Evolutionary conservation across 495 filamentous ascomycete genomes (phyloP).

Genomic region (Sordaria brevicollis): DNA sequence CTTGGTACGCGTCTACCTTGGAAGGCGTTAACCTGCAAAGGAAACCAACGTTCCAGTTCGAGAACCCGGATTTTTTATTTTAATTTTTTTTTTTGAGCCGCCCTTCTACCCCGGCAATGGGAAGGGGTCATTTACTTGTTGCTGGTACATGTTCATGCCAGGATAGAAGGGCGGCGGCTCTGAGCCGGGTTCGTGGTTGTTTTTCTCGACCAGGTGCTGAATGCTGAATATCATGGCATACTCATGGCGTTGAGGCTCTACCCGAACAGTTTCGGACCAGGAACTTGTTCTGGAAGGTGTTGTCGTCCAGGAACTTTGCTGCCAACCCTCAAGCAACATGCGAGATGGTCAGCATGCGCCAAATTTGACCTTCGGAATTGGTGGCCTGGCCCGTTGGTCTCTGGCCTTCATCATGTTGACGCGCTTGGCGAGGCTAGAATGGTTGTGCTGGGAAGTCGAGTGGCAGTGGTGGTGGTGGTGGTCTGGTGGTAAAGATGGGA

Average conservation of each 20-base stretch:
- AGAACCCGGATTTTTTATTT: too few relatives aligned
- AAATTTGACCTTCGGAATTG: conserved; percentile 98
- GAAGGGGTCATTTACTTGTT: not conserved
- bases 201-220: too few relatives aligned
- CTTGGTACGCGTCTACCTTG: too few relatives aligned
- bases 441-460: too few relatives aligned
- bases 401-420: conserved; percentile 96
- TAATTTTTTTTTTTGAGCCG: not conserved
- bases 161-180: not conserved
- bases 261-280: too few relatives aligned
- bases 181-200: too few relatives aligned
- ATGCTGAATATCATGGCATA: too few relatives aligned
- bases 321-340: conserved; percentile 88
- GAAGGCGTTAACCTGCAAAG: too few relatives aligned
- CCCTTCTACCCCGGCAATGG: not conserved
- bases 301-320: conserved; percentile 76
- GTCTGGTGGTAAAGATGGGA: conserved; percentile 94
- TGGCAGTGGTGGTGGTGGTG: not conserved
- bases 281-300: conserved; percentile 84
- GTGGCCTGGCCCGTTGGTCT: conserved; percentile 72
- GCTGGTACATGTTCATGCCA: not conserved
- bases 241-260: too few relatives aligned
- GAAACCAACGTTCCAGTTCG: too few relatives aligned
- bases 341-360: conserved; percentile 89
- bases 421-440: too few relatives aligned